phyloP scores from a whole-genome alignment of 345 rosid species.

The Aquilaria malaccensis region DNA sequence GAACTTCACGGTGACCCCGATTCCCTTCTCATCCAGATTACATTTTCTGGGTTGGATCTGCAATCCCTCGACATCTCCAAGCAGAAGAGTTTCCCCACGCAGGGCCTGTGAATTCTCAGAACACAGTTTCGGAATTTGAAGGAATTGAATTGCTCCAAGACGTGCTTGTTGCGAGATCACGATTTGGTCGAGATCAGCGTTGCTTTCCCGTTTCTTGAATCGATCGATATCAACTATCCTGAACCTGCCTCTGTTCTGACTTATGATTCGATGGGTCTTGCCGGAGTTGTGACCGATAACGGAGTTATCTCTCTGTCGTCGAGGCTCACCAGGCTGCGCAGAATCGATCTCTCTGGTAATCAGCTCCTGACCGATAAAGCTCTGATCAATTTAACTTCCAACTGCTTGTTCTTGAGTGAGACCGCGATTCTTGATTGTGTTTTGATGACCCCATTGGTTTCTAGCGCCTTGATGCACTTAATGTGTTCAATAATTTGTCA shows the following conservation, averaged over 20 bases:
- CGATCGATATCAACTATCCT: conserved; percentile 59
- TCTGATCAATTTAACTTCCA: conserved; percentile 29
- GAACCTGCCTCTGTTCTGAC: conserved; percentile 16
- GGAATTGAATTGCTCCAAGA: conserved; percentile 41
- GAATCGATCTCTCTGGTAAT: conserved; percentile 67
- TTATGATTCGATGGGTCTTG: conserved; percentile 10
- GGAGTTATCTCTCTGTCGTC: conserved; percentile 42
- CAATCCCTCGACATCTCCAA: conserved; percentile 40
- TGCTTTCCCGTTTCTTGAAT: conserved; percentile 44
- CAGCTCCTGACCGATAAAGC: conserved; percentile 52
- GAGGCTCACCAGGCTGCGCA: conserved; percentile 37
- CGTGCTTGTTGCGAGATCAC: conserved; percentile 19
- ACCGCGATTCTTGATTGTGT: conserved; percentile 46
- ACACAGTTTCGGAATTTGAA: conserved; percentile 24
- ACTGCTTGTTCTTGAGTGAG: conserved; percentile 38
- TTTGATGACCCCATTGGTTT: conserved; percentile 5
- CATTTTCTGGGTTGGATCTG: conserved; percentile 33
- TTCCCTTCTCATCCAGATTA: conserved; percentile 27
- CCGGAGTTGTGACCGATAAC: conserved; percentile 33
- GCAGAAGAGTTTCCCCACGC: conserved; percentile 26
- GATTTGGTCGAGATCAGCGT: conserved; percentile 41
- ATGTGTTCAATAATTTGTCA: no score
- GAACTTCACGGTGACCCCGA: conserved; percentile 20
- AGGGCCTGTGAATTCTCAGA: conserved; percentile 22
- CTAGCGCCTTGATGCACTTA: no score